Conservation (phyloP, 805 yeast species). For the Schwanniomyces pseudopolymorphus region DNA sequence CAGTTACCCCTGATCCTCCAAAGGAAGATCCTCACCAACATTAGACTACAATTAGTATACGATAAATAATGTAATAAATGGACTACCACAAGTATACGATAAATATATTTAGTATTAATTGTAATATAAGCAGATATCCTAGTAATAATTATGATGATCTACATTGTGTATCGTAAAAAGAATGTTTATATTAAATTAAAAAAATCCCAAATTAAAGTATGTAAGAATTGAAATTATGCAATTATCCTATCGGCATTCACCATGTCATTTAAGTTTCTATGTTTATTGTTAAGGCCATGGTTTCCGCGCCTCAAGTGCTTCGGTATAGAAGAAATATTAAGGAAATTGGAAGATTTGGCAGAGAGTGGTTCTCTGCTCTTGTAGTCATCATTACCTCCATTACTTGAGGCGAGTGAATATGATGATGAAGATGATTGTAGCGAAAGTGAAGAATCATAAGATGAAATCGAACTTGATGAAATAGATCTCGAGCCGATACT, state of each 20-base stretch:
- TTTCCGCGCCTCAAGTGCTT: background rate
- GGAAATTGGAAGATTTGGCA: conserved; percentile 8
- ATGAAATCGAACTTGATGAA: conserved; percentile 10
- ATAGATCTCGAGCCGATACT: conserved; percentile 9
- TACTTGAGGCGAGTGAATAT: conserved; percentile 5
- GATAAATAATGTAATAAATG: conserved; percentile 1
- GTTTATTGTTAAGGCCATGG: background rate
- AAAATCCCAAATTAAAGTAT: background rate
- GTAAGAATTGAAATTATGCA: conserved; percentile 3
- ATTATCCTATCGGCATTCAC: conserved; percentile 11
- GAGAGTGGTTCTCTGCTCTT: conserved; percentile 10
- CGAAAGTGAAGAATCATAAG: conserved; percentile 16
- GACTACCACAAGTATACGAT: background rate
- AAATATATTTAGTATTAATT: background rate
- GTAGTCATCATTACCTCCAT: conserved; percentile 7
- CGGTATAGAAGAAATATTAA: conserved; percentile 4
- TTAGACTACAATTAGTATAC: conserved; percentile 19
- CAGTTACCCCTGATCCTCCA: conserved; percentile 93
- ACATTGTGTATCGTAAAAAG: too few relatives aligned
- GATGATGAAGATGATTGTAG: conserved; percentile 14
- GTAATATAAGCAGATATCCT: too few relatives aligned
- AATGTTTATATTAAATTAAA: background rate
- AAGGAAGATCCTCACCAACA: conserved; percentile 92
- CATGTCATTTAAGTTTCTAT: conserved; percentile 5
- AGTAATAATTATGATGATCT: too few relatives aligned